Base-by-base conservation (phyloP, 2,329 filamentous ascomycete species). In the Arthrobotrys megalospora region DNA sequence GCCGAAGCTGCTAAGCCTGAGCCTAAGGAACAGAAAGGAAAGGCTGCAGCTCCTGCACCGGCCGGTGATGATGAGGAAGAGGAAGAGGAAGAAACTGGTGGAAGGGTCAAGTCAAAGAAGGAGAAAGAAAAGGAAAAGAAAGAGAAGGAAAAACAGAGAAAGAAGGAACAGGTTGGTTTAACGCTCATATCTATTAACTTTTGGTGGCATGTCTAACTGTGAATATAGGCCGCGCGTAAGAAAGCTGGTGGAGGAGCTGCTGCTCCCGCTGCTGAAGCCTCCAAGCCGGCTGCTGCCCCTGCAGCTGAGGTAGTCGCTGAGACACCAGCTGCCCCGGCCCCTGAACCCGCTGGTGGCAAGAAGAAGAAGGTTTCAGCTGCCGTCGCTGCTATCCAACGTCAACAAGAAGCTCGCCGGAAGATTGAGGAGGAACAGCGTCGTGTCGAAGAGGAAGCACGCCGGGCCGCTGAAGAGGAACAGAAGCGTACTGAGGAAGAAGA, bases 41-140 rank as follows among this genome's bases (percentile, higher is more conserved):
- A 87, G 83, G 80, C 83, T 75, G 80, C 80, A 16, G 80, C 86
- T 80, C 84, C 85, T 58, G 19, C 67, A 24, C 45, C 55, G 12
- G 36, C 43, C 3, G 19, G 83, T 12, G 87, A 85, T 34, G 88
- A 87, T 11, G 87, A 86, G 24, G 88, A 87, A 5, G 88, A 87
- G 1, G 88, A 87, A 19, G 87, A 87, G 16, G 87, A 86, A 10
- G 89, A 85, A 6, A 88, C 87, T 3, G 87, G 87, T 76, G 91
- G 91, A 52, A 89, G 90, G 69, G 88, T 98, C 60, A 90, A 98
- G 86, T 97, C 93, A 45, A 99, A 98, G 89, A 96, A 96, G 75
- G 94, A 99, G 87, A 99, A 99, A 87, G 96, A 99, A 85, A 97
- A 93, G 86, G 88, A 95, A 83, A 98, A 95, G 89, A 99, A 97